Base-by-base conservation (phyloP, 306 rosid genomes). In the Leucaena leucocephala region DNA sequence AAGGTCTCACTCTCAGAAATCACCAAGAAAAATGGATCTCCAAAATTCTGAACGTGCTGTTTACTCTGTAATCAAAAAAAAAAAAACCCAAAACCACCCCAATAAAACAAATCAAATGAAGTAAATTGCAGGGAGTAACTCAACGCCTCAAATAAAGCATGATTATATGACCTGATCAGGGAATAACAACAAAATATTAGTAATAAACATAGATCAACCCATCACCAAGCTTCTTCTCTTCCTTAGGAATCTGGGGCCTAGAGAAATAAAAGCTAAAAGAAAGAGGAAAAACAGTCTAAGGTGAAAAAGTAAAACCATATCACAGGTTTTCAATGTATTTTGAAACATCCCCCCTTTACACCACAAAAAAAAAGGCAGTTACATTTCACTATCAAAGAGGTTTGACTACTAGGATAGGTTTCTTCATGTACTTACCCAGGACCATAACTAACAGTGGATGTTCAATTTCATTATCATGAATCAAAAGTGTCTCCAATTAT, bases 151-250 rank as follows among this genome's bases (percentile, higher is more conserved):
- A 27, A 27, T 27, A 27, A 27, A 27, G 27, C 27, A 27, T 27
- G 27, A 27, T 27, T 27, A 0, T 27, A 27, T 27, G 1, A 27
- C 27, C 27, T 27, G n/a, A n/a, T n/a, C n/a, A n/a, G n/a, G n/a
- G n/a, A n/a, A n/a, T n/a, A 27, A 27, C 27, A 27, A 27, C 27
- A 27, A 27, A 27, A 27, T 27, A 27, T 27, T 27, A 27, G 1
- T 27, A 27, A 86, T 91, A 94, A 58, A 92, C 97, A 81, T 94
- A 97, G 79, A 94, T 88, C 90, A 94, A 80, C 15, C 97, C 93
- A 84, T 91, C 97, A 62, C 91, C 92, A 75, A 94, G 82, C 83
- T 82, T 84, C 83, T 89, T 91, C 87, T 92, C 98, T 75, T 92
- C 97, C 76, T 85, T 95, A 10, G 94, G 98, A 80, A 94, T 85